phyloP scores from a whole-genome alignment of 306 rosid genomes.

The Biancaea sappan region DNA sequence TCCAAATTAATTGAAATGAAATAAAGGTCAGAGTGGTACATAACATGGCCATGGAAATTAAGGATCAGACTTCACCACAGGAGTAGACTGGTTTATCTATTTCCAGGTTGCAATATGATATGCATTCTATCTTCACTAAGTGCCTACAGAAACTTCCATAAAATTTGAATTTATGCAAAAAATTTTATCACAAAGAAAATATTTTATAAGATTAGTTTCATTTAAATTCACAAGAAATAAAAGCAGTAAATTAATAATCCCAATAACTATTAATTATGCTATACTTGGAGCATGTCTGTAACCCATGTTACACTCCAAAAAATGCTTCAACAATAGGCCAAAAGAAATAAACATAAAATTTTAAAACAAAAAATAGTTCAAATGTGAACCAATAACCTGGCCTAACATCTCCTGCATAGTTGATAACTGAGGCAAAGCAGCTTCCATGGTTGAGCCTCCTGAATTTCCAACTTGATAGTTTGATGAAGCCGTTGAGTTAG shows the following conservation, averaged over 20 bases:
- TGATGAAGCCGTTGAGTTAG: conserved; percentile 51
- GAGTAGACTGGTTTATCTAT: conserved; percentile 4
- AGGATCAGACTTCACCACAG: conserved; percentile 19
- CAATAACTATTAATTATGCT: conserved; percentile 15
- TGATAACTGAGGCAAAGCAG: conserved; percentile 55
- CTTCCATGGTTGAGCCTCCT: conserved; percentile 47
- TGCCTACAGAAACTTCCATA: conserved; percentile 5
- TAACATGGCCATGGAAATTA: not conserved
- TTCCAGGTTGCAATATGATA: conserved; percentile 12
- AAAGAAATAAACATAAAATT: conserved; percentile 25
- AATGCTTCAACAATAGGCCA: conserved; percentile 18
- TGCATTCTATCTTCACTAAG: not conserved
- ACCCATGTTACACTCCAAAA: conserved; percentile 4
- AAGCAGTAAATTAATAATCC: conserved; percentile 3
- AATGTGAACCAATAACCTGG: conserved; percentile 54
- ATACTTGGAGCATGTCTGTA: conserved; percentile 15
- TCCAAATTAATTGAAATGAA: conserved; percentile 11
- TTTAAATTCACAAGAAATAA: conserved; percentile 15
- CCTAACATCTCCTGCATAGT: conserved; percentile 59
- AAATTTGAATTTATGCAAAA: not conserved
- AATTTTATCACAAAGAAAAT: conserved; percentile 18
- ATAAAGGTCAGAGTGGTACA: not conserved
- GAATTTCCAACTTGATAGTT: conserved; percentile 51
- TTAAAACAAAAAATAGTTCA: not conserved
- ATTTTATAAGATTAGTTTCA: not conserved